These are phyloP conservation scores for Globisporangium rhizosaccharum DNA, from an alignment of 352 stramenopile genomes.

Conservation along the genomic window DNA sequence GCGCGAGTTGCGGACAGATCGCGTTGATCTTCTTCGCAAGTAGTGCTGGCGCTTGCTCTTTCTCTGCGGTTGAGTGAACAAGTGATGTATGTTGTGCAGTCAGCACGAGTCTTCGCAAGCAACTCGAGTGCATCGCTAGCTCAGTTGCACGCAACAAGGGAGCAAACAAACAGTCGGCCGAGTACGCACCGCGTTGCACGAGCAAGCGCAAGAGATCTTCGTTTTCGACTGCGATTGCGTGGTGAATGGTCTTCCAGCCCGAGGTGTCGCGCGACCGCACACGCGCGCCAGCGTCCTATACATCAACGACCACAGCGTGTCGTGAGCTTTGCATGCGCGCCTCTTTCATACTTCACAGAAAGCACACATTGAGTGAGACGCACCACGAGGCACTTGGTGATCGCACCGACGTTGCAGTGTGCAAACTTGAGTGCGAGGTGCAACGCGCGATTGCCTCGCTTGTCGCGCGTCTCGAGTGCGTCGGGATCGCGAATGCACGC, in stretches of 20 bases:
- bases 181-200: conserved; percentile 27
- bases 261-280: conserved; percentile 52
- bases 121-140: neutral
- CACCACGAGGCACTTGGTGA: conserved; percentile 56
- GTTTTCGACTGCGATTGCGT: conserved; percentile 53
- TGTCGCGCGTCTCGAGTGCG: conserved; percentile 44
- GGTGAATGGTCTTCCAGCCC: conserved; percentile 64
- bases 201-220: conserved; percentile 56
- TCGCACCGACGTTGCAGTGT: conserved; percentile 44
- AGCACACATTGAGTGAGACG: neutral
- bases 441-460: conserved; percentile 51
- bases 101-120: neutral
- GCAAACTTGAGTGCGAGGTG: conserved; percentile 68
- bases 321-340: neutral
- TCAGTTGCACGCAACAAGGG: conserved; percentile 1
- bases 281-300: conserved; percentile 45
- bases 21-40: conserved; percentile 46
- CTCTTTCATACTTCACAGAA: neutral
- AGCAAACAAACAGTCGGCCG: neutral
- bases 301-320: conserved; percentile 1
- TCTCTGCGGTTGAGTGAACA: conserved; percentile 23
- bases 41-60: conserved; percentile 46
- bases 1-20: conserved; percentile 33
- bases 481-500: conserved; percentile 26
- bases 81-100: neutral